Evolutionary conservation across 1,284 basidiomycete genomes (phyloP), one percentile per base, ranked within the genome.

Genomic region (Takashimella tepidaria): DNA sequence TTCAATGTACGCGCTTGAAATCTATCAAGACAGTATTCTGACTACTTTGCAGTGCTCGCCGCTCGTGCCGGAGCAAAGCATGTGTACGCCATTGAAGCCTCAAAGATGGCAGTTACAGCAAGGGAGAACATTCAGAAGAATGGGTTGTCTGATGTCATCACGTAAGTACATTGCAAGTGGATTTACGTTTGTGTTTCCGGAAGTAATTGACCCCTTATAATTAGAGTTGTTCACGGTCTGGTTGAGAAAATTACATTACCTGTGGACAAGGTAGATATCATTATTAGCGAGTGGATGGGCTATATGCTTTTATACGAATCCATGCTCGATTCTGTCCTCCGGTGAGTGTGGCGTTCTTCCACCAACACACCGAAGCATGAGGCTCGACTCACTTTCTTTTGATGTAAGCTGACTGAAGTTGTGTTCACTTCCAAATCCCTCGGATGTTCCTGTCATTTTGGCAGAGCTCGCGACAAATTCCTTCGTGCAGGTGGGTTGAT

Each of bases 281-380:
- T 98, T 69, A 80, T 98, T 48, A 92, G 89, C 25, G 95, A 98
- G 75, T 98, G 95, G 95, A 98, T 98, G 95, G 76, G 90, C 3
- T 92, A 92, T 68, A 88, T 87, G 31, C 79, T 92, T 22, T 80
- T 96, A 21, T 98, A 98, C 75, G 95, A 98, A 75, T 90, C 88
- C 45, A 98, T 98, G 95, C 82, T 98, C 22, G 93, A 97, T 72
- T 96, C 92, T 0, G 95, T 98, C 5, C 78, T 98, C 10, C 77
- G 79, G 69, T 68, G 41, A 53, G 67, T 64, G n/a, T n/a, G n/a
- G n/a, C n/a, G n/a, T n/a, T n/a, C n/a, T n/a, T n/a, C n/a, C n/a
- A n/a, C n/a, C 5, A 5, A 13, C 10, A 5, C 26, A 21, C 13
- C 13, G 23, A 11, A 24, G 25, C 21, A 40, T 40, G 3, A 37